These are phyloP conservation scores for Pythium aquatile DNA, from an alignment of 352 stramenopile species.

Conservation along the genomic window DNA sequence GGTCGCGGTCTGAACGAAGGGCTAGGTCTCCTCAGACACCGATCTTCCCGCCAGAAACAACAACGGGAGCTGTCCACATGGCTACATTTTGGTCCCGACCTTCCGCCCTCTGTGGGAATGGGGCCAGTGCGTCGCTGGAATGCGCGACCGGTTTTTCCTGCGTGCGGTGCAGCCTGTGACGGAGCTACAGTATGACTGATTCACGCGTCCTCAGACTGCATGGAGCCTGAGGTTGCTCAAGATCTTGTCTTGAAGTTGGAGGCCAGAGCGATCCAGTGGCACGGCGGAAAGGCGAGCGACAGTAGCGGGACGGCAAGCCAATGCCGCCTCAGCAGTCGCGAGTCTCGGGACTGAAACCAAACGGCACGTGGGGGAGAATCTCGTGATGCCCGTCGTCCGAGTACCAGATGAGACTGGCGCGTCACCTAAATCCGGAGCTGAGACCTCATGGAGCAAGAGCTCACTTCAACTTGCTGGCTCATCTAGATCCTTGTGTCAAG, in stretches of 20 bases:
- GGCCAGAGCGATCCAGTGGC: not conserved
- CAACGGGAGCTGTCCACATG: not conserved
- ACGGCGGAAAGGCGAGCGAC: not conserved
- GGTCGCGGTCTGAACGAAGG: conserved; percentile 8
- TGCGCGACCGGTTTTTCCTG: not conserved
- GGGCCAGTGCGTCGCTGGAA: not conserved
- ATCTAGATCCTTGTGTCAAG: not conserved
- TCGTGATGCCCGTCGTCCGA: not conserved
- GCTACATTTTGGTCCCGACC: conserved; percentile 2
- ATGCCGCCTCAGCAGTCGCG: not conserved
- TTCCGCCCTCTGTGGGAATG: not conserved
- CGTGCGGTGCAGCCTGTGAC: too few species aligned
- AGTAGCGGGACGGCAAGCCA: not conserved
- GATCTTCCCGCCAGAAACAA: conserved; percentile 1
- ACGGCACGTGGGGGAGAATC: not conserved
- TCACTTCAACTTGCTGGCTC: not conserved
- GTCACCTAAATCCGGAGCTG: not conserved
- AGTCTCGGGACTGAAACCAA: not conserved
- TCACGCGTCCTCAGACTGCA: not conserved
- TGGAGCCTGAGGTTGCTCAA: not conserved
- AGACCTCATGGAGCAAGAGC: not conserved
- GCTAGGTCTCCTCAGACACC: conserved; percentile 14
- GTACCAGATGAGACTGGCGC: not conserved
- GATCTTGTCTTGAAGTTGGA: not conserved
- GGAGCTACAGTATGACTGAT: too few species aligned